These are phyloP conservation scores for Phaeomoniella chlamydospora DNA, from an alignment of 2,329 filamentous ascomycete species.

Conservation along the genomic window DNA sequence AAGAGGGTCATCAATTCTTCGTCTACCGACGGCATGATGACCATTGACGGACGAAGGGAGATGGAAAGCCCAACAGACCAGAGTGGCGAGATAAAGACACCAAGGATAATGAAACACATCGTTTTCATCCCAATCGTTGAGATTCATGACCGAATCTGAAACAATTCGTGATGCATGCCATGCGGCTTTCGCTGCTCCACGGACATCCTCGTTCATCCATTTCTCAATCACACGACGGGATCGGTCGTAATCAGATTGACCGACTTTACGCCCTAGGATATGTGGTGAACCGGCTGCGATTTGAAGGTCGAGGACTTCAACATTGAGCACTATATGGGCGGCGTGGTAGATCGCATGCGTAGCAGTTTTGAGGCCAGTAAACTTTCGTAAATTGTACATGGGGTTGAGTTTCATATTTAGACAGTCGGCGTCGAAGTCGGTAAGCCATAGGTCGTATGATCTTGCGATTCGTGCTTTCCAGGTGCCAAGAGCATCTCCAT, in stretches of 20 bases:
- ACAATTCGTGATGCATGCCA: conserved; percentile 42
- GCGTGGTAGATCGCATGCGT: conserved; percentile 44
- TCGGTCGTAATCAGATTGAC: conserved; percentile 32
- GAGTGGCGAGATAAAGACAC: conserved; percentile 45
- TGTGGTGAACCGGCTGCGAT: conserved; percentile 46
- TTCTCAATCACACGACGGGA: conserved; percentile 36
- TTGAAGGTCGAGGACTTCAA: conserved; percentile 46
- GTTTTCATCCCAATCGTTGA: conserved; percentile 36
- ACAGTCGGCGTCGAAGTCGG: conserved; percentile 41
- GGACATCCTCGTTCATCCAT: conserved; percentile 26
- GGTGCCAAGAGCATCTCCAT: conserved; percentile 15
- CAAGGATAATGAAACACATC: conserved; percentile 47
- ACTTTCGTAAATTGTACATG: conserved; percentile 21
- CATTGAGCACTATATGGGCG: conserved; percentile 40
- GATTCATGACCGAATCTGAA: conserved; percentile 31
- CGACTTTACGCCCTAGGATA: conserved; percentile 42
- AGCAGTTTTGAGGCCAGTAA: conserved; percentile 32
- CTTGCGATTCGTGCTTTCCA: conserved; percentile 38
- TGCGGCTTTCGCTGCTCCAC: conserved; percentile 26
- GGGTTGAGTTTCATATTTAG: conserved; percentile 19
- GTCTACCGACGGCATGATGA: conserved; percentile 2
- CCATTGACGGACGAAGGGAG: conserved; percentile 17
- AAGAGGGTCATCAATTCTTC: conserved; percentile 9
- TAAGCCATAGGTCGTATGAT: conserved; percentile 44
- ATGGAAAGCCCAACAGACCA: conserved; percentile 45